Percentiles rank a stretch among this genome's conserved stretches.
These are phyloP conservation scores for Incumbomyces lentus DNA, from an alignment of 2,329 filamentous ascomycete species.

Conservation along the genomic window DNA sequence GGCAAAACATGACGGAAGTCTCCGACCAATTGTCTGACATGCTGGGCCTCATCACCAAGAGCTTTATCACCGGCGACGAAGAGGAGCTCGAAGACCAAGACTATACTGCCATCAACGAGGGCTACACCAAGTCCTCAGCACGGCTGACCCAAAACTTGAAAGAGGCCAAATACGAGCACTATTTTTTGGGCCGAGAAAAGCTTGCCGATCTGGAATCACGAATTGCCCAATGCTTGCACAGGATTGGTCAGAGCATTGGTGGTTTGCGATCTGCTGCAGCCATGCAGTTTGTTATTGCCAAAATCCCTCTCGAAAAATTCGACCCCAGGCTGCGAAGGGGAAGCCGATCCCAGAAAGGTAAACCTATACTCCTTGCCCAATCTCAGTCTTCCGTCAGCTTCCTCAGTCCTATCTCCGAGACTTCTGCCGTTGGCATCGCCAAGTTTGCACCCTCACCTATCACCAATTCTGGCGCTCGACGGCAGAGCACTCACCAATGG, in stretches of 20 bases:
- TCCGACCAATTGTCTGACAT: slow-evolving; percentile 70
- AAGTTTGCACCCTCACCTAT: neutral
- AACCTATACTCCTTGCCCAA: neutral
- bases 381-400: neutral
- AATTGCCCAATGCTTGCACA: slow-evolving; percentile 74
- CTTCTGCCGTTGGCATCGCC: neutral
- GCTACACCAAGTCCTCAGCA: slow-evolving; percentile 57
- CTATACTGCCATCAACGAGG: slow-evolving; percentile 51
- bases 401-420: neutral
- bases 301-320: slow-evolving; percentile 39
- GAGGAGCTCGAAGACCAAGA: slow-evolving; percentile 59
- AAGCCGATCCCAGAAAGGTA: neutral
- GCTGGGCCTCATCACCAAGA: slow-evolving; percentile 68
- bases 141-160: slow-evolving; percentile 65
- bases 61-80: slow-evolving; percentile 75
- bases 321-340: neutral
- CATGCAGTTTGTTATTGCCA: slow-evolving; percentile 76
- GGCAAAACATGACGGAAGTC: slow-evolving; percentile 61
- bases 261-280: slow-evolving; percentile 80
- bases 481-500: slow-evolving; percentile 24
- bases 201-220: slow-evolving; percentile 69
- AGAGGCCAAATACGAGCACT: slow-evolving; percentile 86
- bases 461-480: neutral
- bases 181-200: slow-evolving; percentile 65
- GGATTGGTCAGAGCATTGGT: slow-evolving; percentile 76